A percentile compares a stretch with the other conserved stretches of the same genome.
Conservation (phyloP, 1,139 yeast genomes). For the Nakaseomyces glabratus region DNA sequence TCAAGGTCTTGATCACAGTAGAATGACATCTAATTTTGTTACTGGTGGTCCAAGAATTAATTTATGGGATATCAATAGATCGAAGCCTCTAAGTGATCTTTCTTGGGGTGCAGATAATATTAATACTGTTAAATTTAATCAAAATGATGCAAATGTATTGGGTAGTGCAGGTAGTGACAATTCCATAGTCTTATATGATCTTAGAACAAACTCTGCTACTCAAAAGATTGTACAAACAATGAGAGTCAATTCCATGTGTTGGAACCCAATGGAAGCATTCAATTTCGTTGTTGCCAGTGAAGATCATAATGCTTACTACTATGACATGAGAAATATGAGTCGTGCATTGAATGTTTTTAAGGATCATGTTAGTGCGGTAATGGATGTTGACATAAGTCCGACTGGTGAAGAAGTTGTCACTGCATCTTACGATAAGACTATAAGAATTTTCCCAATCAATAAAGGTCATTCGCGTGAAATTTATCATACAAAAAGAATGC, state of each 20-base stretch:
- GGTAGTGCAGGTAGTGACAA: conserved; percentile 93
- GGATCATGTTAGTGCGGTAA: conserved; percentile 93
- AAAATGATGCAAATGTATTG: conserved; percentile 78
- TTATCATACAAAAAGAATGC: conserved; percentile 97
- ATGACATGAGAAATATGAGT: conserved; percentile 90
- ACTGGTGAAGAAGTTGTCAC: conserved; percentile 95
- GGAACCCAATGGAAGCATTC: conserved; percentile 99
- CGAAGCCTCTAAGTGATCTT: conserved; percentile 65
- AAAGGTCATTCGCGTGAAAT: conserved; percentile 93
- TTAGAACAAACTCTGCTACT: conserved; percentile 85
- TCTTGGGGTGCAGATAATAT: conserved; percentile 97
- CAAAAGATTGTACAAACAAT: conserved; percentile 79
- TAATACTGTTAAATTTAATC: conserved; percentile 73
- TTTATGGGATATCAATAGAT: conserved; percentile 79
- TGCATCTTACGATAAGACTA: conserved; percentile 90
- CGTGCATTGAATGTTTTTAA: conserved; percentile 76
- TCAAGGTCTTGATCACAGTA: conserved; percentile 79
- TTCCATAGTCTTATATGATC: conserved; percentile 80
- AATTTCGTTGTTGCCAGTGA: conserved; percentile 88
- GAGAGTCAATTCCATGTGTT: conserved; percentile 77
- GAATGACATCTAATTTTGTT: conserved; percentile 62
- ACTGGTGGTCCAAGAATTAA: conserved; percentile 89
- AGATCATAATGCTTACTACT: conserved; percentile 88
- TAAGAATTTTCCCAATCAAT: conserved; percentile 63
- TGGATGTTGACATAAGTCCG: conserved; percentile 92